Conservation (phyloP, 768 basidiomycete genomes). For the Suillus spraguei region DNA sequence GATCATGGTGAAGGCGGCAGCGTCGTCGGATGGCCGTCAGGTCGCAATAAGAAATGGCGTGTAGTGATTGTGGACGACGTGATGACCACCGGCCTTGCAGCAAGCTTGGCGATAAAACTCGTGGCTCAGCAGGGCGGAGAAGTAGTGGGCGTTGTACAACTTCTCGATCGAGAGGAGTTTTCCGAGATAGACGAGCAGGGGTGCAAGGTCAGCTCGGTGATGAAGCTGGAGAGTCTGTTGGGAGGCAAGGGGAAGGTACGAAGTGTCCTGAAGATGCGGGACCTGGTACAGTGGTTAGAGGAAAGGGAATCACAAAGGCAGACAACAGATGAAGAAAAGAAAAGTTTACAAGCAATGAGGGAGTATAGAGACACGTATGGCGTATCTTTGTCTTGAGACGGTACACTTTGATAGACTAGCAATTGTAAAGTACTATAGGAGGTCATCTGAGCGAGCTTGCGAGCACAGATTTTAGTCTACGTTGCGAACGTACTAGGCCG, state of each 20-base stretch:
- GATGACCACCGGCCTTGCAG: constrained; percentile 90
- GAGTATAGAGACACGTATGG: constrained; percentile 52
- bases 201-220: constrained; percentile 65
- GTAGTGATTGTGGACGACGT: constrained; percentile 96
- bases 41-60: constrained; percentile 52
- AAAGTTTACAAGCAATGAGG: constrained; percentile 73
- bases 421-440: not conserved
- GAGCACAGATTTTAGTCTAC: too few species aligned
- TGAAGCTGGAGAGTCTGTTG: constrained; percentile 77
- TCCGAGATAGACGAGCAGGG: constrained; percentile 28
- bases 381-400: not conserved
- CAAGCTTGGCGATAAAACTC: constrained; percentile 78
- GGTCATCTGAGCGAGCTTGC: too few species aligned
- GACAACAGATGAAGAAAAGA: constrained; percentile 36
- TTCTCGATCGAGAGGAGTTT: constrained; percentile 65
- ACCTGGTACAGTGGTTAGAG: constrained; percentile 84
- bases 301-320: constrained; percentile 40
- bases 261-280: constrained; percentile 82
- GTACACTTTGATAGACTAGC: not conserved
- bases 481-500: too few species aligned
- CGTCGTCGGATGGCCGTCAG: constrained; percentile 85
- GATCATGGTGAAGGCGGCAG: constrained; percentile 95
- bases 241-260: constrained; percentile 68
- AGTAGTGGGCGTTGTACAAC: constrained; percentile 86
- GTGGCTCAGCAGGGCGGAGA: constrained; percentile 71